Conservation (phyloP, 2,329 filamentous ascomycete species). For the Pseudogymnoascus destructans region DNA sequence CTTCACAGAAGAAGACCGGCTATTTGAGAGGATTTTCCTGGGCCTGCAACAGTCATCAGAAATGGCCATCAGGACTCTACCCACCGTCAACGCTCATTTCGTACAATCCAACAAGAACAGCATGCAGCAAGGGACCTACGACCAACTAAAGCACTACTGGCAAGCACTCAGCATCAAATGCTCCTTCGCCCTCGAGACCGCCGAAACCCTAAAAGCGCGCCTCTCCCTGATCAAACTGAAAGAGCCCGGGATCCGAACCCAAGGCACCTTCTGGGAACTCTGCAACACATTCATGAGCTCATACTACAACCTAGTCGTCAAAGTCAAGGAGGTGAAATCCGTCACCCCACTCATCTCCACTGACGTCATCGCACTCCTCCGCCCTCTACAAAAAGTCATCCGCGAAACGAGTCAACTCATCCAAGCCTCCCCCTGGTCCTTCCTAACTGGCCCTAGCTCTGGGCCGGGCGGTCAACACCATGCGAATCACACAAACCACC, state of each 20-base stretch:
- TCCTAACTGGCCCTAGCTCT: background rate
- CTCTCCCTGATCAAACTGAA: constrained; percentile 72
- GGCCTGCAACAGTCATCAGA: constrained; percentile 63
- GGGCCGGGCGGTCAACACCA: background rate
- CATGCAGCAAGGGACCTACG: constrained; percentile 44
- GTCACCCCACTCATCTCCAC: constrained; percentile 37
- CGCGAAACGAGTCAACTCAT: constrained; percentile 70
- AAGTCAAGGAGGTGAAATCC: constrained; percentile 42
- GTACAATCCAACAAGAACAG: constrained; percentile 39
- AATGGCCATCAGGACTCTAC: constrained; percentile 57
- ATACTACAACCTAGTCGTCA: constrained; percentile 52
- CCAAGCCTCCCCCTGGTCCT: constrained; percentile 47
- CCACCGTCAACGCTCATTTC: constrained; percentile 56
- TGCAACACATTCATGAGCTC: constrained; percentile 63
- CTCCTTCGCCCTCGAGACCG: constrained; percentile 55
- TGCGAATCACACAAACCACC: background rate
- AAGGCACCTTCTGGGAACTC: constrained; percentile 50
- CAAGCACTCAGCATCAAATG: constrained; percentile 59
- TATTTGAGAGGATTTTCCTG: constrained; percentile 72
- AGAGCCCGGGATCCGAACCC: constrained; percentile 60
- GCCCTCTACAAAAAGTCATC: constrained; percentile 69
- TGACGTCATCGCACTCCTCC: constrained; percentile 61
- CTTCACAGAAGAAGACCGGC: constrained; percentile 61
- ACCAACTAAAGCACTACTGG: constrained; percentile 52
- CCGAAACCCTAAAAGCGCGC: constrained; percentile 58